Evolutionary conservation across 768 basidiomycete species (phyloP), one percentile per base, ranked within the genome.

Genomic region (Filobasidium wieringae): DNA sequence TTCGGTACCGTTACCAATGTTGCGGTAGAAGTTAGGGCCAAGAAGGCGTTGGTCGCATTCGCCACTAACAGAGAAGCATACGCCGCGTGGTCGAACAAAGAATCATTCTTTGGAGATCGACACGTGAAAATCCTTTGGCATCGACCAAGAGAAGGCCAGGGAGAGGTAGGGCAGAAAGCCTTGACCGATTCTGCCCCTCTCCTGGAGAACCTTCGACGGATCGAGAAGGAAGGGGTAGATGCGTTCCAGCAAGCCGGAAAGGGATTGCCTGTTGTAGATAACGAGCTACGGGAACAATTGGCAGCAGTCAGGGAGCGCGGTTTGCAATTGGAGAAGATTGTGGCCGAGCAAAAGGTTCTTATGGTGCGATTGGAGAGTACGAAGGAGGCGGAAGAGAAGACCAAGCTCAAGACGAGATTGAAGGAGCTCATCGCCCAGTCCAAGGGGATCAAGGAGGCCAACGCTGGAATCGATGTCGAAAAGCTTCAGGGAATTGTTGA

Each of bases 91-190:
- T 88, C 87, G 72, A 83, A 84, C 26, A 87, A 92, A 72, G 89
- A 93, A 62, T 89, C 91, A n/a, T 85, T 95, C 14, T 95, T 95
- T 67, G 83, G 82, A 11, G 92, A 91, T 65, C 82, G 92, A 51
- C 95, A 95, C 71, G 91, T 95, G 63, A 93, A 92, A 74, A 79
- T 95, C 32, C 88, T 93, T 66, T 95, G 92, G 90, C 89, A 93
- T 74, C 80, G 86, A 58, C 90, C 89, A 7, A 81, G 91, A 82
- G 87, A 87, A 54, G 91, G 92, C 0, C 87, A 91, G 66, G 91
- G 91, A 7, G 83, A 82, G 61, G 78, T 77, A 17, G 91, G 91
- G 1, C 77, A 82, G 49, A 80, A 85, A 62, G 81, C 84, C 77
- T 75, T 96, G 58, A 88, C 86, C 14, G 87, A 86, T 4, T 87